Percentiles rank a stretch among this genome's conserved stretches.
Conservation (phyloP, 2,329 filamentous ascomycete genomes). For the Ascochyta viciae-villosae region DNA sequence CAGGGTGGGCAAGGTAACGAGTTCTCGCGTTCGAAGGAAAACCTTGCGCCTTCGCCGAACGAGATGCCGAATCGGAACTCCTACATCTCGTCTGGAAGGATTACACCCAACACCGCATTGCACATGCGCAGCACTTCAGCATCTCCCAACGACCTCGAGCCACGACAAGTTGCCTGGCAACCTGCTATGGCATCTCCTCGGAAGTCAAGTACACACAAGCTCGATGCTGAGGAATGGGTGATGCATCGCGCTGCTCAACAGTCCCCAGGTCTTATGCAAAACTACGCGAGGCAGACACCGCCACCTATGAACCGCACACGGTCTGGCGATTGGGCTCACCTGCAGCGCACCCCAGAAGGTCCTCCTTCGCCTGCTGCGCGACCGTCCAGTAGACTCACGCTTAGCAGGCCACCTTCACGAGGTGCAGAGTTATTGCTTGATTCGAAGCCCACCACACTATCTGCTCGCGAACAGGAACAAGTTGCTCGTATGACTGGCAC, state of each 20-base stretch:
- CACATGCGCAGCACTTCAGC: conserved; percentile 50
- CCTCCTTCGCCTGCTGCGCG: conserved; percentile 30
- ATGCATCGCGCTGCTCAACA: conserved; percentile 72
- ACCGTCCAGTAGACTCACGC: conserved; percentile 39
- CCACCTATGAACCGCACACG: conserved; percentile 53
- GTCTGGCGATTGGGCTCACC: conserved; percentile 55
- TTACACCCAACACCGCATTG: conserved; percentile 50
- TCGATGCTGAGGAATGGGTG: conserved; percentile 84
- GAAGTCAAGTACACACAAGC: conserved; percentile 55
- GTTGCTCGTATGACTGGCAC: conserved; percentile 82
- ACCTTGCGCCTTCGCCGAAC: conserved; percentile 34
- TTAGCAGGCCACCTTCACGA: conserved; percentile 61
- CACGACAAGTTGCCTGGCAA: conserved; percentile 80
- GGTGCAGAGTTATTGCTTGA: conserved; percentile 62
- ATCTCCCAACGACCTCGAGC: conserved; percentile 57
- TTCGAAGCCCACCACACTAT: conserved; percentile 68
- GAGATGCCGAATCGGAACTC: conserved; percentile 40
- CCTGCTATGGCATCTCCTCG: conserved; percentile 67
- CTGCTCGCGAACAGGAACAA: conserved; percentile 86
- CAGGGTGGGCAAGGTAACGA: conserved; percentile 41
- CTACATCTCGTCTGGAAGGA: conserved; percentile 36
- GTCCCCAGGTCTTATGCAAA: conserved; percentile 50
- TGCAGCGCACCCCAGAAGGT: conserved; percentile 40
- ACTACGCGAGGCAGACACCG: conserved; percentile 63
- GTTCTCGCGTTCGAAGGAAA: conserved; percentile 43